Percentiles rank a stretch among this genome's conserved stretches.
phyloP scores from a whole-genome alignment of 805 yeast species.

The Kodamaea restingae region DNA sequence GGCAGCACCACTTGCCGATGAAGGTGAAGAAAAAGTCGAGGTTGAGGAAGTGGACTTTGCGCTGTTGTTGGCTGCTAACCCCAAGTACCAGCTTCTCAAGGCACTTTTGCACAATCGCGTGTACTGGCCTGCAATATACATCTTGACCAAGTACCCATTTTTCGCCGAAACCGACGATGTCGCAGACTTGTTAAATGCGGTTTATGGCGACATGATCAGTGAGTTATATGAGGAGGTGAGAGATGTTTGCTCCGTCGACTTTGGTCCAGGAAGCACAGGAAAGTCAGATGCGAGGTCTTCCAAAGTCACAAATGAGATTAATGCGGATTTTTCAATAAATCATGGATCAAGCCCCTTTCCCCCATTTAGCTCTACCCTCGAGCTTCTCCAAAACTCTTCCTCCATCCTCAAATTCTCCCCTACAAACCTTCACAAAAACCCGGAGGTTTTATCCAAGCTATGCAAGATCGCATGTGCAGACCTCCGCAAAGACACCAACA shows the following conservation, averaged over 20 bases:
- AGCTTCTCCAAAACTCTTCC: background rate
- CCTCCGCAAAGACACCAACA: background rate
- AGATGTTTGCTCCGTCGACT: background rate
- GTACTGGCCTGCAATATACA: slow-evolving; percentile 55
- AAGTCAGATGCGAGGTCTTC: no score
- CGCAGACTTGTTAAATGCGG: slow-evolving; percentile 43
- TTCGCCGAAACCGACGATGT: slow-evolving; percentile 51
- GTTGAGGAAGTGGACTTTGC: slow-evolving; percentile 6
- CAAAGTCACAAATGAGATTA: no score
- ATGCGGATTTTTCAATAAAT: no score
- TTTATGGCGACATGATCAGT: slow-evolving; percentile 33
- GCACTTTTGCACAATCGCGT: slow-evolving; percentile 56
- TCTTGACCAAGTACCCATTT: slow-evolving; percentile 60
- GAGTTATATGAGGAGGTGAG: slow-evolving; percentile 16
- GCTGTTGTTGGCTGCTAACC: slow-evolving; percentile 13
- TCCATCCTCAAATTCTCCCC: slow-evolving; percentile 49
- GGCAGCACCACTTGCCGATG: slow-evolving; percentile 78
- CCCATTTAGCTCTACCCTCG: background rate
- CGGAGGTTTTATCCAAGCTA: slow-evolving; percentile 50
- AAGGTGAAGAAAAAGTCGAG: slow-evolving; percentile 33
- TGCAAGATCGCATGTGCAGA: slow-evolving; percentile 49
- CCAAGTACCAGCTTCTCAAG: slow-evolving; percentile 42
- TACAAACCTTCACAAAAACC: slow-evolving; percentile 46
- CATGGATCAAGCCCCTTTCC: slow-evolving; percentile 21
- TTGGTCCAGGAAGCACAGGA: no score